Base-by-base conservation (phyloP, 495 filamentous ascomycete genomes). In the Durotheca rogersii region DNA sequence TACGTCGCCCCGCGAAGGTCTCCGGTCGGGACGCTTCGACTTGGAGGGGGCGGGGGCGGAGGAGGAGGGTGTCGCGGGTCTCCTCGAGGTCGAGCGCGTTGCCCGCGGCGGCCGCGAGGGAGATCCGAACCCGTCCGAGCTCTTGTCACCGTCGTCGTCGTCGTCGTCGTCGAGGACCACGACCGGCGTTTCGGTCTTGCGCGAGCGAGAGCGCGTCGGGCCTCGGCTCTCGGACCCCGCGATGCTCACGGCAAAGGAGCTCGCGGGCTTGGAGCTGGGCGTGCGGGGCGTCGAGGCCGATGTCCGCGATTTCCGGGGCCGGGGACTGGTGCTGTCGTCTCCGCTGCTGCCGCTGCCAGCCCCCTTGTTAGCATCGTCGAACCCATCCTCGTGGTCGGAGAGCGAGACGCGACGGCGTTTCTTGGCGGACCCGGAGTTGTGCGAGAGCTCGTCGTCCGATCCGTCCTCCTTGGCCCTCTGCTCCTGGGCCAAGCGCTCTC, bases 371-470 rank as follows among this genome's bases (percentile, higher is more conserved):
- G 4, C 23, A 27, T 27, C 61, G 10, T 69, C 52, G n/a, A n/a
- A n/a, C n/a, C n/a, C n/a, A n/a, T n/a, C n/a, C n/a, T n/a, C n/a
- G n/a, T n/a, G n/a, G 9, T 49, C 38, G 18, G 47, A 34, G 29
- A 32, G 43, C 9, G 51, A 65, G 34, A 19, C 23, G 40, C 41
- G 49, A 41, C 58, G 58, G 30, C 61, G 62, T 41, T 55, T 61
- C 47, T 63, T 64, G 0, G 47, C 62, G 58, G 47, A 64, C 36
- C 51, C 67, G 49, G 29, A 66, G 54, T 60, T 63, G 62, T 50
- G 52, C 60, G 33, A 30, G 3, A 23, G 19, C 18, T 55, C 9
- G 20, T 44, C 47, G 58, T 56, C 37, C 17, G 15, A 15, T 36
- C 53, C 19, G 25, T 57, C 44, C 38, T 48, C 12, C 58, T 67